Base-by-base conservation (phyloP, 495 filamentous ascomycete species). In the Podospora conica region DNA sequence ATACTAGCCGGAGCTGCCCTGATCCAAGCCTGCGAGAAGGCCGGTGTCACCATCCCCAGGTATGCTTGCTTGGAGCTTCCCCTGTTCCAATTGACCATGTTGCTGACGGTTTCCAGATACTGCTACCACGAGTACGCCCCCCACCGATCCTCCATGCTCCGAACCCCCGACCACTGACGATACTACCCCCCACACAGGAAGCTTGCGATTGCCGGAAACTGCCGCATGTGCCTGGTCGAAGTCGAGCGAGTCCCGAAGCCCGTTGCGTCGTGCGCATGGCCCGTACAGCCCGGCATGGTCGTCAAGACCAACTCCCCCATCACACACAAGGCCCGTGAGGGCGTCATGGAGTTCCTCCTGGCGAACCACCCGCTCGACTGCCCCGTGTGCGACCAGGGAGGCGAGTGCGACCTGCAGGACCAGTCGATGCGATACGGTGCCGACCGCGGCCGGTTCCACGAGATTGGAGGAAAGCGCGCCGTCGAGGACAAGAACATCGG, bases 401-500 rank as follows among this genome's bases (percentile, higher is more conserved):
- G 95, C 74, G 95, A 98, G 76, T 98, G 95, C 79, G 95, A 98
- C 82, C 86, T 98, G 58, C 95, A 98, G 76, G 95, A 98, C 79
- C 95, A 98, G 81, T 96, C 92, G 21, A 98, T 98, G 95, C 85
- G 95, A 72, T 98, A 98, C 77, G 95, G 95, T 70, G 91, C 91
- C 59, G 95, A 98, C 77, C 86, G 95, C 69, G 95, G 95, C 60
- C 90, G 95, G 69, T 98, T 98, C 80, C 95, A 98, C 77, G 95
- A 98, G 80, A 80, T 91, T 68, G 87, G 85, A 55, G 95, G 95
- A 70, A 98, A 98, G 85, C 90, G 95, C 77, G 95, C 91, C 6
- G 92, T 97, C 29, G 95, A 98, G 82, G 95, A 98, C 77, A 98
- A 98, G 85, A 98, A 98, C 75, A 97, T 98, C 69, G 95, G 95